A percentile compares a stretch with the other conserved stretches of the same genome.
These are phyloP conservation scores for Hysterangium stoloniferum DNA, from an alignment of 768 basidiomycete species.

Conservation along the genomic window DNA sequence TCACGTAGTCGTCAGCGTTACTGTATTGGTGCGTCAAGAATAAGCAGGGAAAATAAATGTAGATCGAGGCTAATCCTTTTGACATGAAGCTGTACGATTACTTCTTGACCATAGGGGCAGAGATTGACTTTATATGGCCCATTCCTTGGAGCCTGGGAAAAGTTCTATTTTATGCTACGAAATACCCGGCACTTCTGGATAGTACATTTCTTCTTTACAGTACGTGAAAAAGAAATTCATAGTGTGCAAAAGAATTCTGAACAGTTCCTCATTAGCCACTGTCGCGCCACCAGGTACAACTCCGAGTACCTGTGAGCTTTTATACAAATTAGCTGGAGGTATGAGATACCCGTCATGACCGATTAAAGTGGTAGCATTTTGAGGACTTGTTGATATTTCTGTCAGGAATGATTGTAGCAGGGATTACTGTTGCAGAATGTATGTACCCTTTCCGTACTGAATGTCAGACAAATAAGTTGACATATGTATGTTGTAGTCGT, in stretches of 20 bases:
- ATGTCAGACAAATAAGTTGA: no score
- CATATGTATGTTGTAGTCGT: no score
- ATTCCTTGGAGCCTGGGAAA: constrained; percentile 5
- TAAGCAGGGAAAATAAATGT: not conserved
- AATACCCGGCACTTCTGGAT: not conserved
- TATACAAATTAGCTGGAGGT: constrained; percentile 1
- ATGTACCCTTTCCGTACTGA: no score
- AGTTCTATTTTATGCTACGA: not conserved
- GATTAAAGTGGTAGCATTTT: no score
- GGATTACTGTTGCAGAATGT: not conserved
- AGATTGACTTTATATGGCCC: constrained; percentile 2
- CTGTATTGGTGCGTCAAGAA: not conserved
- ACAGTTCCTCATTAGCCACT: not conserved
- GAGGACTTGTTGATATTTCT: not conserved
- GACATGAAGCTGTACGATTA: not conserved
- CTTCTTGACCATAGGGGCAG: not conserved
- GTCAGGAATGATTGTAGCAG: not conserved
- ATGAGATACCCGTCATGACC: no score
- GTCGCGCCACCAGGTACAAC: not conserved
- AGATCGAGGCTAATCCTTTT: not conserved
- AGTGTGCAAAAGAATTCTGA: no score
- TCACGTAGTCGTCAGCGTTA: not conserved
- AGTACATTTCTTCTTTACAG: not conserved
- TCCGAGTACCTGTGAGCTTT: not conserved
- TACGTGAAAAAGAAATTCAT: no score